These are phyloP conservation scores for Musa balbisiana DNA, from an alignment of 202 grass and related monocot species.

Conservation along the genomic window DNA sequence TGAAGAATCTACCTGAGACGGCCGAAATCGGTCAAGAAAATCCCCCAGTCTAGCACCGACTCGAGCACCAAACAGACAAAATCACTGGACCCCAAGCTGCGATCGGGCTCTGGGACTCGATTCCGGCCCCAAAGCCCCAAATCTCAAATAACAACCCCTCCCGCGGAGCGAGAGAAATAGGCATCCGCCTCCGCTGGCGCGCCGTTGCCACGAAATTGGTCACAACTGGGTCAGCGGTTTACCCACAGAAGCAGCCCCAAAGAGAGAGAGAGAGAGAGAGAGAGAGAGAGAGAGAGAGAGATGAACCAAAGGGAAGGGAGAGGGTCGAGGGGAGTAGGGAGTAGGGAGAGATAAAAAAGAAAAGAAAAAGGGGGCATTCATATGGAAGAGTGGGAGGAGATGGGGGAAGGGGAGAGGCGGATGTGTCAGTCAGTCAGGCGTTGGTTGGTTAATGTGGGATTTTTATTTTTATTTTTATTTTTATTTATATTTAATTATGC, in stretches of 20 bases:
- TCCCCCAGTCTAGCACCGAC: background rate
- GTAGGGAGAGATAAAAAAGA: background rate
- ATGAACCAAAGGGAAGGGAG: background rate
- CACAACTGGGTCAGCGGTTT: background rate
- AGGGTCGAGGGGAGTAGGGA: background rate
- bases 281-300: background rate
- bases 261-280: too few relatives aligned
- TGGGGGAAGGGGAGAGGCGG: background rate
- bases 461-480: too few relatives aligned
- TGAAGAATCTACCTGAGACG: background rate
- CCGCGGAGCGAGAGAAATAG: background rate
- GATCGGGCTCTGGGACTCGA: background rate
- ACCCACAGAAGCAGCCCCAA: background rate
- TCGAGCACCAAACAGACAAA: background rate
- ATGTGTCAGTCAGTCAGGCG: background rate
- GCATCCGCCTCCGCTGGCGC: background rate
- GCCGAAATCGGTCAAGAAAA: background rate
- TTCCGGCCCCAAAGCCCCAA: background rate
- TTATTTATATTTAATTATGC: too few relatives aligned
- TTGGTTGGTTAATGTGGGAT: too few relatives aligned
- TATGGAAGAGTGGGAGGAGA: background rate
- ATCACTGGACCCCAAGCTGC: background rate
- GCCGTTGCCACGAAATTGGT: background rate
- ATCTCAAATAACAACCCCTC: background rate
- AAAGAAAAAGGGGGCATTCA: background rate